Conservation (phyloP, 306 rosid genomes). For the Neltuma alba region DNA sequence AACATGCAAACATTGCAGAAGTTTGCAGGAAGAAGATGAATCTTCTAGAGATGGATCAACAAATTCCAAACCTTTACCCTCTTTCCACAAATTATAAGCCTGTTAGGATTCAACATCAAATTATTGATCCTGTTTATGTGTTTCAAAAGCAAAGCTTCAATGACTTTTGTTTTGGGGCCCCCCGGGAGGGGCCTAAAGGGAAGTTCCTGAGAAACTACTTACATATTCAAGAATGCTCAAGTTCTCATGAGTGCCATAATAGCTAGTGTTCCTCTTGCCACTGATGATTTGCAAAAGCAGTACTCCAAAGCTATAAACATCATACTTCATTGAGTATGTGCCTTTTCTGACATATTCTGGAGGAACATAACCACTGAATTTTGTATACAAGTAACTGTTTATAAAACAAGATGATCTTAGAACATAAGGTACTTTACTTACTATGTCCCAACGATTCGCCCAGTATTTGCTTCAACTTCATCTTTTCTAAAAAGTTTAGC, state of each 20-base stretch:
- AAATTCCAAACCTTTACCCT: constrained; percentile 37
- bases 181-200: too few relatives aligned
- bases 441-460: constrained; percentile 42
- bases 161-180: too few relatives aligned
- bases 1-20: constrained; percentile 47
- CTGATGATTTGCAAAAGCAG: constrained; percentile 40
- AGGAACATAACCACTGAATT: constrained; percentile 44
- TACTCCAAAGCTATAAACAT: constrained; percentile 45
- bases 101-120: background rate
- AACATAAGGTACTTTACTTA: constrained; percentile 10
- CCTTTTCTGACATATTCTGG: constrained; percentile 40
- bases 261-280: constrained; percentile 38
- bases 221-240: constrained; percentile 38
- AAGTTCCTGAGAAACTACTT: constrained; percentile 11
- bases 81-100: constrained; percentile 37
- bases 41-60: constrained; percentile 49
- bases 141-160: background rate
- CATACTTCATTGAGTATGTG: constrained; percentile 37
- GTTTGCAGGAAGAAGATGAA: constrained; percentile 32
- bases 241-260: background rate
- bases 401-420: background rate
- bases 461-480: constrained; percentile 11
- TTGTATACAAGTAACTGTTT: background rate
- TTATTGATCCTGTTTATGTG: background rate
- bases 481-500: constrained; percentile 31